Base-by-base conservation (phyloP, 371 early-diverging fungal genomes). In the Syncephalastrum contaminatum region DNA sequence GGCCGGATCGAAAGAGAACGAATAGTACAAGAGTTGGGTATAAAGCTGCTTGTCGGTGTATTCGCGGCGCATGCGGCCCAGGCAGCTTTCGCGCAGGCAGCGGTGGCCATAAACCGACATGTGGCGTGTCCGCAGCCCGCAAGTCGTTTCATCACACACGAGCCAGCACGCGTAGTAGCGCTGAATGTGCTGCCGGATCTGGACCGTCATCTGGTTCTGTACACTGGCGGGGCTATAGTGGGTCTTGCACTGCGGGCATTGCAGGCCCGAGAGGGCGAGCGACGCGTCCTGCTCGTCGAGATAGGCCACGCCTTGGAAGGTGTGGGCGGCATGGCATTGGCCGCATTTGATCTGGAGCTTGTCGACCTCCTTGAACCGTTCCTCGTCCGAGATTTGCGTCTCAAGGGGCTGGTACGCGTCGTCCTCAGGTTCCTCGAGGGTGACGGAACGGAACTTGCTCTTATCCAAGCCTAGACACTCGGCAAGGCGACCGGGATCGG, bases 381-480 rank as follows among this genome's bases (percentile, higher is more conserved):
- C 97, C 19, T 75, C 78, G 48, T 93, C 93, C 27, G 86, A 76
- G 20, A 94, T 82, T 55, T 90, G 91, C 6, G 92, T 92, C 18
- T 90, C 93, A 1, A 95, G 72, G 4, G 94, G 91, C 25, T 82
- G 75, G 40, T 89, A 73, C 12, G 83, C 77, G 16, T 82, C 77
- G 3, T 80, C 77, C n/a, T 83, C 75, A 1, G 78, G 76, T 25
- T 48, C 57, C 13, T 57, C 56, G 2, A 64, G 60, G 4, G 18
- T 22, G 22, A 27, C 44, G 12, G 49, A 41, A 4, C 60, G 58
- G 2, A 72, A 95, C 54, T 89, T 87, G 48, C 75, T 53, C 8
- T 86, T 56, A 58, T 97, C 96, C 39, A 95, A 71, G 7, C 69
- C 67, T 13, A 99, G 81, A 58, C 88, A 91, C 43, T 89, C 86